These are phyloP conservation scores for Pichia occidentalis DNA, from an alignment of 805 yeast genomes.

Conservation along the genomic window DNA sequence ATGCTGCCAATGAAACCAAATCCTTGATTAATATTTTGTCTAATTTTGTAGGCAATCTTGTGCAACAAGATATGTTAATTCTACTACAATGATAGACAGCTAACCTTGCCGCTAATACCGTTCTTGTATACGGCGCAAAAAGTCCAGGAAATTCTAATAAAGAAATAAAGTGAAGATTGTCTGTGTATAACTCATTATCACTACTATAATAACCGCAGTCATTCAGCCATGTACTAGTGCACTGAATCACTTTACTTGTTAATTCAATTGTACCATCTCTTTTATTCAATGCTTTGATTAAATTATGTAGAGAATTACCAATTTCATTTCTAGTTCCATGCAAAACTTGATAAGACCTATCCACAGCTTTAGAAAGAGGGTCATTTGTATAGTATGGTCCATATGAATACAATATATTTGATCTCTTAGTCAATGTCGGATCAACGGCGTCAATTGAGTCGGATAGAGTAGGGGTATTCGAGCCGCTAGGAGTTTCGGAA, in stretches of 20 bases:
- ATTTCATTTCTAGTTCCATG: constrained; percentile 56
- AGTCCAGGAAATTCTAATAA: constrained; percentile 59
- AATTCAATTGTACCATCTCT: constrained; percentile 60
- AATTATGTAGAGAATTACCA: constrained; percentile 48
- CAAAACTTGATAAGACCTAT: constrained; percentile 41
- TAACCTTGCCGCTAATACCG: constrained; percentile 67
- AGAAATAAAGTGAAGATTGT: constrained; percentile 33
- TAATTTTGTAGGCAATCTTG: constrained; percentile 59
- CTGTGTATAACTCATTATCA: constrained; percentile 25
- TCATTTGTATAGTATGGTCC: constrained; percentile 27
- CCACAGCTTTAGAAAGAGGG: constrained; percentile 22
- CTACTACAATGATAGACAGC: constrained; percentile 72
- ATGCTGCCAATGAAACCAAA: constrained; percentile 55
- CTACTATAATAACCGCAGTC: constrained; percentile 27
- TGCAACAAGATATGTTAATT: constrained; percentile 61
- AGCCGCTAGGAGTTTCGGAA: constrained; percentile 28
- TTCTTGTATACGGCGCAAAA: constrained; percentile 68
- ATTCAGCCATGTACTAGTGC: constrained; percentile 57
- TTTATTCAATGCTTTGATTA: constrained; percentile 41
- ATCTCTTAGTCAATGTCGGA: constrained; percentile 29
- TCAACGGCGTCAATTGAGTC: constrained; percentile 41
- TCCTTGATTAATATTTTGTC: constrained; percentile 62
- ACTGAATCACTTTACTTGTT: constrained; percentile 54
- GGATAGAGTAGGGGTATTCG: constrained; percentile 24
- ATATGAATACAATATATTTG: constrained; percentile 23